Conservation (phyloP, 805 yeast species). For the Hanseniaspora valbyensis region DNA sequence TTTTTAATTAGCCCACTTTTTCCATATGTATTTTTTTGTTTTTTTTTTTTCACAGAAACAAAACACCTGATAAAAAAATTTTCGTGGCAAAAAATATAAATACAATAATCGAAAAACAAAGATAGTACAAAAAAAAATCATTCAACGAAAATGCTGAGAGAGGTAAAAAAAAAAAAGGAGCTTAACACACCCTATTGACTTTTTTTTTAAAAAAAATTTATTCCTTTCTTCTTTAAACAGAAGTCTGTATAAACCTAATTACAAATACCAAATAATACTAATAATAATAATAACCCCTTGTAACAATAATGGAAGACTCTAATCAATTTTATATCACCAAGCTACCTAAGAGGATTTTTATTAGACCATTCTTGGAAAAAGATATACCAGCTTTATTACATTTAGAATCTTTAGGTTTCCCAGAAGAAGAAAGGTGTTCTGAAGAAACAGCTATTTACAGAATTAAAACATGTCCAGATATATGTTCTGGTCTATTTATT, state of each 20-base stretch:
- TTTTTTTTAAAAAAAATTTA: no score
- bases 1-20: no score
- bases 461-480: constrained; percentile 73
- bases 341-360: constrained; percentile 10
- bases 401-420: constrained; percentile 61
- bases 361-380: constrained; percentile 21
- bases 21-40: no score
- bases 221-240: no score
- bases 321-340: constrained; percentile 13
- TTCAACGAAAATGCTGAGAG: neutral
- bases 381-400: constrained; percentile 53
- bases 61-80: no score
- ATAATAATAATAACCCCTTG: neutral
- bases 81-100: no score
- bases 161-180: neutral
- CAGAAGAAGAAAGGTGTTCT: constrained; percentile 57
- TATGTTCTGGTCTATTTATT: constrained; percentile 77
- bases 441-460: constrained; percentile 57
- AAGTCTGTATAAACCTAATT: no score
- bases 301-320: constrained; percentile 8
- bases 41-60: no score
- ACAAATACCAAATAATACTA: neutral
- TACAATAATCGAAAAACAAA: no score
- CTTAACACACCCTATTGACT: neutral
- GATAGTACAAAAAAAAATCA: no score